Evolutionary conservation across 495 filamentous ascomycete species (phyloP).

Genomic region (Penicillium coprophilum): DNA sequence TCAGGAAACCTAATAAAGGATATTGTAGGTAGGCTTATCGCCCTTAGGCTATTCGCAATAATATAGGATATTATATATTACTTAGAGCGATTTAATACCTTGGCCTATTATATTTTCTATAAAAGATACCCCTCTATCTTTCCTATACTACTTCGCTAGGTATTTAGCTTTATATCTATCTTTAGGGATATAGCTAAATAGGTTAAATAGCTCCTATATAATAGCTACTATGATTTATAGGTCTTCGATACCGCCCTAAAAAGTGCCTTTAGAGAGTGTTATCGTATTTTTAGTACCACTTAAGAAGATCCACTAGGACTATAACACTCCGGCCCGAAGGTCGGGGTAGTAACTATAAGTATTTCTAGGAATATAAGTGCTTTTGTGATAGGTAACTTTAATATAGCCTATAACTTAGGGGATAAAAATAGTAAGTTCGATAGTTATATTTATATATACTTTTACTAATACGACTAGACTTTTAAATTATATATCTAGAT

Average conservation of each 20-base stretch:
- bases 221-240: constrained; percentile 30
- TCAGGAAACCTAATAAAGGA: too few relatives aligned
- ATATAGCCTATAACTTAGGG: constrained; percentile 1
- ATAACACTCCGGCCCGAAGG: constrained; percentile 13
- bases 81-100: constrained; percentile 24
- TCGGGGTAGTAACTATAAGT: constrained; percentile 24
- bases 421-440: not conserved
- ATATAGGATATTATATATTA: constrained; percentile 22
- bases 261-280: constrained; percentile 24
- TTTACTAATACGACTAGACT: too few relatives aligned
- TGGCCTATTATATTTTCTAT: constrained; percentile 29
- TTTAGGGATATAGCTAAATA: constrained; percentile 19
- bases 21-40: too few relatives aligned
- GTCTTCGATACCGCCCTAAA: constrained; percentile 28
- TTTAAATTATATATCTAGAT: too few relatives aligned
- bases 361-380: constrained; percentile 25
- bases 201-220: constrained; percentile 27
- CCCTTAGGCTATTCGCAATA: constrained; percentile 28
- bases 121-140: constrained; percentile 13
- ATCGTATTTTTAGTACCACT: constrained; percentile 25
- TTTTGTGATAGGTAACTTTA: constrained; percentile 31
- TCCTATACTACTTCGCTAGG: too few relatives aligned
- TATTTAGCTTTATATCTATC: too few relatives aligned
- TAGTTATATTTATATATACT: too few relatives aligned
- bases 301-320: constrained; percentile 2